Evolutionary conservation across 768 basidiomycete species (phyloP), one percentile per base, ranked within the genome.

Genomic region (Psilocybe sp.): DNA sequence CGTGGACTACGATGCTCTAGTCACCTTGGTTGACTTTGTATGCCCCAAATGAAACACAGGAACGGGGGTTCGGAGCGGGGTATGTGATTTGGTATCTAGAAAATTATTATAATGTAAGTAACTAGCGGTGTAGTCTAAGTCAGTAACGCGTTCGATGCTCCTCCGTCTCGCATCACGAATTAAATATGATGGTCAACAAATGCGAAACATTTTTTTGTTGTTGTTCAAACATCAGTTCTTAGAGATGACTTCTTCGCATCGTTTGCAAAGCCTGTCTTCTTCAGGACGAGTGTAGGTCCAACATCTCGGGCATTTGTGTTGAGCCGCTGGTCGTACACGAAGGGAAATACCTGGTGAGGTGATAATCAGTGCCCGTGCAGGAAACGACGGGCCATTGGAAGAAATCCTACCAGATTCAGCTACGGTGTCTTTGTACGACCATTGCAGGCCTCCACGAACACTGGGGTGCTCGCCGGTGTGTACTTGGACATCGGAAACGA

Each of bases 241-340:
- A 7, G 23, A 28, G 36, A 61, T 41, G n/a, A 64, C 62, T 5
- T 53, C 43, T 35, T 46, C 56, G 53, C 94, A 97, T 56, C 94
- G 77, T 15, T 51, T 51, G 66, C 94, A 96, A 10, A 95, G 64
- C 9, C 64, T 61, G 14, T 83, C 76, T 11, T 72, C 64, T 36
- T 71, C 63, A 10, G 64, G 56, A 12, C 85, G 75, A 2, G 82
- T 84, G 62, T 77, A 87, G 5, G 82, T 86, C 93, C 95, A 97
- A 65, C 96, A 98, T 13, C 95, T 80, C 18, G 93, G 90, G 64
- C 96, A 98, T 64, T 96, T 95, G 16, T 71, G 60, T 45, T 67
- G 52, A 4, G 65, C 69, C 10, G 91, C 80, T 13, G 89, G 86
- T 14, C 75, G 73, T n/a, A 89, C 71, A 12, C 78, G 75, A 46